phyloP scores from a whole-genome alignment of 352 stramenopile species.

The Pythium periplocum region DNA sequence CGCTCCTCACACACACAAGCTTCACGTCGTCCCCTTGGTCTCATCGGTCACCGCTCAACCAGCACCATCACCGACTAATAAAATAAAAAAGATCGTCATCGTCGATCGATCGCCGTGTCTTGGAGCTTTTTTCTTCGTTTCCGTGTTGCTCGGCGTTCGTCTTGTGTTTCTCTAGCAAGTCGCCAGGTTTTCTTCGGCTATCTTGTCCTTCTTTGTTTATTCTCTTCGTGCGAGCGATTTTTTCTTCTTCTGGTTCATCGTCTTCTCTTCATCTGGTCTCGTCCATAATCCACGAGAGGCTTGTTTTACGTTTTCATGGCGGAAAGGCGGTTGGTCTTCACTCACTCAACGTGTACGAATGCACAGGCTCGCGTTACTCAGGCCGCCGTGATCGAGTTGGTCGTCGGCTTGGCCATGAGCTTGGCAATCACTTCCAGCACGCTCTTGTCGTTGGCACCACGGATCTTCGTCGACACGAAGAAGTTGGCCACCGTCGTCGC shows the following conservation, averaged over 20 bases:
- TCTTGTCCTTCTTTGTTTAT: conserved; percentile 8
- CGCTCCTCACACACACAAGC: no score
- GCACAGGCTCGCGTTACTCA: neutral
- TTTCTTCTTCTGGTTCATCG: conserved; percentile 5
- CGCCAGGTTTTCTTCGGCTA: neutral
- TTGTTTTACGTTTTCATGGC: no score
- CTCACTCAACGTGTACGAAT: no score
- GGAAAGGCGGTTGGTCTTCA: no score
- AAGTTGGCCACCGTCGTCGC: conserved; percentile 1
- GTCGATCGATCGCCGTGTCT: no score
- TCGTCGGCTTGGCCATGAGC: conserved; percentile 4
- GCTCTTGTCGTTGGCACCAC: conserved; percentile 4
- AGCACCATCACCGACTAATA: no score
- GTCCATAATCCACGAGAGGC: no score
- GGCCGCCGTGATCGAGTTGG: conserved; percentile 13
- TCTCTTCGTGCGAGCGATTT: conserved; percentile 5
- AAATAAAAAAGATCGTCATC: no score
- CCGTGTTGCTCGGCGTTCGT: conserved; percentile 1
- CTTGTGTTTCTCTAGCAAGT: conserved; percentile 1
- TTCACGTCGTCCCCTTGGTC: no score
- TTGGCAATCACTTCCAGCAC: conserved; percentile 12
- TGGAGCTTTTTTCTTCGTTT: conserved; percentile 4
- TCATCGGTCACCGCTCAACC: no score
- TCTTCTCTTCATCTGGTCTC: conserved; percentile 4
- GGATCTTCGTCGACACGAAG: conserved; percentile 11